Evolutionary conservation across 257 asterid species (phyloP).

Genomic region (Nicotiana attenuata): DNA sequence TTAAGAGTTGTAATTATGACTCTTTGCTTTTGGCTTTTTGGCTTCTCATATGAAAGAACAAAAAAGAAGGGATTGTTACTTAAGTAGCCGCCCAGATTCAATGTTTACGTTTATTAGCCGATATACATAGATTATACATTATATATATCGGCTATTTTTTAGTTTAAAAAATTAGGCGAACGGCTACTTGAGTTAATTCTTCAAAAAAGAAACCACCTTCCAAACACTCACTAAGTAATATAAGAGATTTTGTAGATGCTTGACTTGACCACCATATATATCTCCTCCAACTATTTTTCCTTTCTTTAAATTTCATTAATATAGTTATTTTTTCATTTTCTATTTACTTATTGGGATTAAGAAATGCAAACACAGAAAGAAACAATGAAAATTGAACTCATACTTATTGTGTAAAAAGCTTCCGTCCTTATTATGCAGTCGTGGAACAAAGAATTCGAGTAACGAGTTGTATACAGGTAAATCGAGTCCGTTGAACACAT

Average conservation of each 20-base stretch:
- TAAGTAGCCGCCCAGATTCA: no score
- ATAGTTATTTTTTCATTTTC: not conserved
- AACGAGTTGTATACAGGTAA: no score
- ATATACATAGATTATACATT: no score
- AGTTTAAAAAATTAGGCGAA: no score
- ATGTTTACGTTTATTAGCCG: no score
- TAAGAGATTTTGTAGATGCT: conserved; percentile 29
- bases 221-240: conserved; percentile 9
- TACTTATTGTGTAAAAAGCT: no score
- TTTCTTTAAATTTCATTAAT: not conserved
- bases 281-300: conserved; percentile 12
- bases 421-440: no score
- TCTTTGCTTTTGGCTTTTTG: conserved; percentile 21
- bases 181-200: no score
- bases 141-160: no score
- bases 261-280: conserved; percentile 28
- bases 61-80: no score
- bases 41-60: conserved; percentile 11
- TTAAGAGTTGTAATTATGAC: conserved; percentile 28
- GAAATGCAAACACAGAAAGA: not conserved
- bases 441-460: not conserved
- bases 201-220: not conserved
- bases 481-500: no score
- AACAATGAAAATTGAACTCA: no score
- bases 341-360: not conserved